phyloP scores from a whole-genome alignment of 2,329 filamentous ascomycete species.

The Nannizziopsis arthrosporioides region DNA sequence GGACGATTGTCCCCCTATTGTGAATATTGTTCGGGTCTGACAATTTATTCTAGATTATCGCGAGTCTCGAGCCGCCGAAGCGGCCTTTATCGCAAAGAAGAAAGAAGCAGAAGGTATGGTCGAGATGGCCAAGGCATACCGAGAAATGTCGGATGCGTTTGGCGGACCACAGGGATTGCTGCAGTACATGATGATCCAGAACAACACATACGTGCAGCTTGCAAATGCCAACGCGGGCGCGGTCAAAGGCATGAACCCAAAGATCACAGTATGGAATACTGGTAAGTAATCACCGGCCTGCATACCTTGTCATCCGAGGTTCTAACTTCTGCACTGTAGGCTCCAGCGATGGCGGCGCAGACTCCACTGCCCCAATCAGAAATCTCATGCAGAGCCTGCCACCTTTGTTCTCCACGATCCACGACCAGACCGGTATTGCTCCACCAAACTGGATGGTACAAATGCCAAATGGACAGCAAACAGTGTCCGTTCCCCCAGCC shows the following conservation, averaged over 20 bases:
- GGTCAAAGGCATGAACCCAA: conserved; percentile 66
- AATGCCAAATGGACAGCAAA: conserved; percentile 33
- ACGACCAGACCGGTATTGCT: conserved; percentile 75
- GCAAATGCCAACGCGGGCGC: conserved; percentile 67
- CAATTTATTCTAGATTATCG: conserved; percentile 19
- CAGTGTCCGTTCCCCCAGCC: neutral
- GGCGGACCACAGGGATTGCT: conserved; percentile 68
- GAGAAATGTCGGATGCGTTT: conserved; percentile 57
- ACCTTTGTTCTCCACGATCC: conserved; percentile 70
- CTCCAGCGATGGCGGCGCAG: conserved; percentile 37
- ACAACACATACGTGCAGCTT: conserved; percentile 63
- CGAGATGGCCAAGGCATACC: conserved; percentile 73
- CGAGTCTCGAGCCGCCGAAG: conserved; percentile 35
- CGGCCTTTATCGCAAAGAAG: conserved; percentile 48
- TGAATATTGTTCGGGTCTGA: neutral
- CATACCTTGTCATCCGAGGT: neutral
- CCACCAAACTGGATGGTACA: conserved; percentile 61
- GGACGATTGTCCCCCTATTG: neutral
- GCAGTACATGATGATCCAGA: conserved; percentile 80
- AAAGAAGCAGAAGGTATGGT: conserved; percentile 65
- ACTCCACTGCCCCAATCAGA: conserved; percentile 53
- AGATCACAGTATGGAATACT: conserved; percentile 87
- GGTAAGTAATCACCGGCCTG: conserved; percentile 31
- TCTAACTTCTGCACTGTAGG: conserved; percentile 18
- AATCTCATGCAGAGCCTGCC: conserved; percentile 78